Percentiles rank a stretch among this genome's conserved stretches.
These are phyloP conservation scores for Rosa chinensis DNA, from an alignment of 306 rosid species.

Conservation along the genomic window DNA sequence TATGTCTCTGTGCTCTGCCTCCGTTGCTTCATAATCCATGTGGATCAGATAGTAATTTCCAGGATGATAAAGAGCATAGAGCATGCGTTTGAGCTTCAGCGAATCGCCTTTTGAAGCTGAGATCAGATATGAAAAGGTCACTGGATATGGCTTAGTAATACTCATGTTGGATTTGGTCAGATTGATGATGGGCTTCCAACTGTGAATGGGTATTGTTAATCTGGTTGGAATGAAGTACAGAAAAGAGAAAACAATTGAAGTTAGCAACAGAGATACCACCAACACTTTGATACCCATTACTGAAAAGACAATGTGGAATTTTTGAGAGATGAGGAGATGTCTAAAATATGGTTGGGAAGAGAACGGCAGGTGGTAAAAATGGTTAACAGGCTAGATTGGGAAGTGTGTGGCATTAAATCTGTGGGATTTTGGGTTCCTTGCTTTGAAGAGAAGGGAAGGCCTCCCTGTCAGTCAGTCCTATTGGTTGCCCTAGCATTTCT, in stretches of 20 bases:
- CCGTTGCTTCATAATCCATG: conserved; percentile 69
- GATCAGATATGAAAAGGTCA: conserved; percentile 70
- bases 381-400: neutral
- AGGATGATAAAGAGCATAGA: conserved; percentile 74
- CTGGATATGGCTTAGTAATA: conserved; percentile 45
- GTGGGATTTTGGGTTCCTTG: neutral
- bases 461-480: neutral
- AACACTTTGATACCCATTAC: conserved; percentile 64
- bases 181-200: conserved; percentile 36
- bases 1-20: conserved; percentile 51
- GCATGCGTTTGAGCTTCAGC: conserved; percentile 52
- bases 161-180: conserved; percentile 22
- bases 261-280: conserved; percentile 45
- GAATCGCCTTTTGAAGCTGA: conserved; percentile 83
- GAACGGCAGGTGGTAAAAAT: neutral
- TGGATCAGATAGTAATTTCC: conserved; percentile 83
- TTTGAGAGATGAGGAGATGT: neutral
- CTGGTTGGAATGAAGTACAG: conserved; percentile 52
- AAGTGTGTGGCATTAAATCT: neutral
- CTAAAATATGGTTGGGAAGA: neutral
- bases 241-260: conserved; percentile 47
- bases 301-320: conserved; percentile 16
- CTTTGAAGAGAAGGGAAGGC: neutral
- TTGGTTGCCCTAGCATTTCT: neutral
- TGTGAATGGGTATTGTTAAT: conserved; percentile 53